phyloP scores from a whole-genome alignment of 1,284 basidiomycete genomes.

The Rhodotorula sp. region DNA sequence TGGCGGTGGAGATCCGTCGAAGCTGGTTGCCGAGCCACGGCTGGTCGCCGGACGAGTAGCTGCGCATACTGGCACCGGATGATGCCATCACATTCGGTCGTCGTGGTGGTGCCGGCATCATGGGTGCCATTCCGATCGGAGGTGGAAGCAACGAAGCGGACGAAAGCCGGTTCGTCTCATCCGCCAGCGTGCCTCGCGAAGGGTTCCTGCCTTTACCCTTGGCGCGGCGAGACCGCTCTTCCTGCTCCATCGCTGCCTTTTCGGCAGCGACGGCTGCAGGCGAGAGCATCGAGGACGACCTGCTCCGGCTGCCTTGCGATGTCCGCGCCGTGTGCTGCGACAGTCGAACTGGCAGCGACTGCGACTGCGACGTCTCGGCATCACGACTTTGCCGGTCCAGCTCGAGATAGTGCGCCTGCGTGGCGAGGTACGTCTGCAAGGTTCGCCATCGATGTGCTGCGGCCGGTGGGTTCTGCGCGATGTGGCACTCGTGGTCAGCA shows the following conservation, averaged over 20 bases:
- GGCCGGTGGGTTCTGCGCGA: constrained; percentile 54
- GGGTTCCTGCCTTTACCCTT: constrained; percentile 5
- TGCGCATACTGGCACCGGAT: constrained; percentile 22
- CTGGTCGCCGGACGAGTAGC: constrained; percentile 35
- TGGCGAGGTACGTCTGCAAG: constrained; percentile 54
- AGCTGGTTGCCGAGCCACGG: constrained; percentile 38
- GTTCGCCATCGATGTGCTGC: constrained; percentile 56
- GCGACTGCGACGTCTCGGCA: constrained; percentile 25
- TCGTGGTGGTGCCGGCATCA: background rate
- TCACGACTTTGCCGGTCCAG: constrained; percentile 49
- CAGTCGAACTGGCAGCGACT: constrained; percentile 38
- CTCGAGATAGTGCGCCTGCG: constrained; percentile 54
- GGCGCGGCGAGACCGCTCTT: constrained; percentile 62
- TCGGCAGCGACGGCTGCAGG: constrained; percentile 77
- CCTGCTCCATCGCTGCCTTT: constrained; percentile 73
- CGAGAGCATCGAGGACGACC: constrained; percentile 73
- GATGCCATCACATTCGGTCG: background rate
- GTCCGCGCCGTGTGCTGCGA: background rate
- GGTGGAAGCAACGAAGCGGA: constrained; percentile 8
- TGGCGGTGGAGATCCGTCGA: constrained; percentile 28
- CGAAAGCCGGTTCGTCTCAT: constrained; percentile 16
- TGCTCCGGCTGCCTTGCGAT: constrained; percentile 41
- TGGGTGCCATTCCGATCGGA: background rate
- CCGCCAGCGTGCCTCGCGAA: constrained; percentile 2
- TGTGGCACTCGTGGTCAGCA: constrained; percentile 1